Evolutionary conservation across 2,329 filamentous ascomycete genomes (phyloP).

Genomic region (Sporothrix dimorphospora): DNA sequence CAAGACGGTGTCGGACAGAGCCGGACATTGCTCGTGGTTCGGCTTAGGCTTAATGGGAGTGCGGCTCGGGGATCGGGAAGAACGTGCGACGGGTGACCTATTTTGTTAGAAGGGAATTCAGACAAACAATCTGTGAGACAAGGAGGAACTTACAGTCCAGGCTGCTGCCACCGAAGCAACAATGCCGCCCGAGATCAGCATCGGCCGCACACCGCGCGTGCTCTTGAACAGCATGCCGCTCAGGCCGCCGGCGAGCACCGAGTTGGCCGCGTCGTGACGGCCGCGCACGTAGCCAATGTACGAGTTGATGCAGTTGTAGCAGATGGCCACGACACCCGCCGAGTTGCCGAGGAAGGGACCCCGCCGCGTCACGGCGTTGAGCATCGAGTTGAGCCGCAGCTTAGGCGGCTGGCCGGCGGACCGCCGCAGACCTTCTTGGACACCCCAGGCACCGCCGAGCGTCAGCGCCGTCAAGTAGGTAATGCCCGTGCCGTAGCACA

Average conservation of each 20-base stretch:
- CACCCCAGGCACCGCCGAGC: conserved; percentile 86
- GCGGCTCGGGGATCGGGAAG: conserved; percentile 34
- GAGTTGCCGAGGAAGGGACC: conserved; percentile 97
- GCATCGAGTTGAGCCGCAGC: conserved; percentile 87
- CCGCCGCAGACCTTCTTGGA: conserved; percentile 84
- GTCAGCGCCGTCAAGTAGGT: conserved; percentile 89
- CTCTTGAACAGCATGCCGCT: conserved; percentile 97
- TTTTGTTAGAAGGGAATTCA: neutral
- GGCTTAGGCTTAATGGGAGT: neutral
- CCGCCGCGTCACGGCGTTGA: conserved; percentile 90
- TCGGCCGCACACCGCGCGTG: conserved; percentile 84
- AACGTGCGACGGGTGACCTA: conserved; percentile 36
- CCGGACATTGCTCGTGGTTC: neutral
- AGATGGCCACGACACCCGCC: conserved; percentile 91
- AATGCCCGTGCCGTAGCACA: conserved; percentile 95
- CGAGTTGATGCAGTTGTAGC: conserved; percentile 93
- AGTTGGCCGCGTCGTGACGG: conserved; percentile 89
- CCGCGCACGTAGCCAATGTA: conserved; percentile 77
- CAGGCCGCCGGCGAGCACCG: conserved; percentile 78
- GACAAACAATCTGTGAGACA: neutral
- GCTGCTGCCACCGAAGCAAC: conserved; percentile 81
- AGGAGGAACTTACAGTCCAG: conserved; percentile 76
- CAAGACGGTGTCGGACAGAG: neutral
- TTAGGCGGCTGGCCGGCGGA: conserved; percentile 80
- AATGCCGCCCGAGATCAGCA: conserved; percentile 91